Conservation (phyloP, 1,139 yeast species). For the Meyerozyma smithsonii region DNA sequence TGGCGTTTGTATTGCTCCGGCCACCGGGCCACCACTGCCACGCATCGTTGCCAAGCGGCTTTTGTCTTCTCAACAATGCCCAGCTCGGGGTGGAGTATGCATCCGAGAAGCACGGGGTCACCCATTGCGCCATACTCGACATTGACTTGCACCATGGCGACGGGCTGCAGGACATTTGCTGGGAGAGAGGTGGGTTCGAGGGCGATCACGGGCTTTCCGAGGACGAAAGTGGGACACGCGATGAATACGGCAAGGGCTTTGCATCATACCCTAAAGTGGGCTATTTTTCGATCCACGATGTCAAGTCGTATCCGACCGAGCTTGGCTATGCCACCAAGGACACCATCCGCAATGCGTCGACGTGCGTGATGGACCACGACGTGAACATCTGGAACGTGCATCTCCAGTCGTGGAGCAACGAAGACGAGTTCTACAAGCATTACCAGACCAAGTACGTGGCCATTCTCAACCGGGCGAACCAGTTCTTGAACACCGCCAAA, state of each 20-base stretch:
- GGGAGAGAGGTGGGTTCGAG: constrained; percentile 67
- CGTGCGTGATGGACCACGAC: constrained; percentile 77
- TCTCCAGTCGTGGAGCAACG: constrained; percentile 58
- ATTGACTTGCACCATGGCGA: constrained; percentile 92
- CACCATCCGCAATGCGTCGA: constrained; percentile 70
- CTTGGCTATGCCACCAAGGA: constrained; percentile 70
- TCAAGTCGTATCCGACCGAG: constrained; percentile 85
- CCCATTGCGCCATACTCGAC: constrained; percentile 80
- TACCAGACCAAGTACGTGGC: constrained; percentile 61
- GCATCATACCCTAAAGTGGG: constrained; percentile 66
- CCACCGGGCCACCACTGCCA: constrained; percentile 95
- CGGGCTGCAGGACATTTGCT: constrained; percentile 83
- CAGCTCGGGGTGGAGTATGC: constrained; percentile 85
- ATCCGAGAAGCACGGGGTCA: constrained; percentile 53
- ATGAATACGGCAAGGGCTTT: constrained; percentile 50
- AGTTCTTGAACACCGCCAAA: constrained; percentile 53
- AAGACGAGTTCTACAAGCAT: constrained; percentile 60
- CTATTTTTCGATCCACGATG: constrained; percentile 80
- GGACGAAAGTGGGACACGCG: constrained; percentile 38
- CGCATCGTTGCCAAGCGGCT: constrained; percentile 81
- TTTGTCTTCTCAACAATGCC: constrained; percentile 77
- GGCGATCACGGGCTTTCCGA: constrained; percentile 48
- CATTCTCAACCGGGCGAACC: constrained; percentile 63
- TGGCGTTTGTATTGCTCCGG: constrained; percentile 67
- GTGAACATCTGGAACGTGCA: constrained; percentile 84